Evolutionary conservation across 495 filamentous ascomycete genomes (phyloP), one percentile per base, ranked within the genome.

Genomic region (Lasiosphaeria ovina): DNA sequence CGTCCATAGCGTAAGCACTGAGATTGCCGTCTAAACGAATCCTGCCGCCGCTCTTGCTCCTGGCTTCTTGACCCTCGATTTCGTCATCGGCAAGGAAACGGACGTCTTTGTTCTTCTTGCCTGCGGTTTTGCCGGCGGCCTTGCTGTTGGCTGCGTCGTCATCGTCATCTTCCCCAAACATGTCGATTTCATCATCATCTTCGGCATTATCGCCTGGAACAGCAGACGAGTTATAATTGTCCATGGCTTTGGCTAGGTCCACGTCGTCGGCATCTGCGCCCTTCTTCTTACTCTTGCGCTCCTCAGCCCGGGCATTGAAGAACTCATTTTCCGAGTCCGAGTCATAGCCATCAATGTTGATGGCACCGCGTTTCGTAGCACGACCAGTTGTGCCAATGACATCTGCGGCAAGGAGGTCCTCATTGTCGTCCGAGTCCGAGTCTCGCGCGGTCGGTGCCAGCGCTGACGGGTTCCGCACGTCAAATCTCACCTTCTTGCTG

Each of bases 341-440:
- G 56, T 97, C 93, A 76, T 98, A 98, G 3, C 95, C 94, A 67
- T 98, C 94, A 35, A 98, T 85, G 62, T 97, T 96, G 36, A 98
- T 86, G 3, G 92, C 94, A 65, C 91, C 89, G 58, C 94, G 91
- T 67, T 96, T 96, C 0, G 89, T 87, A 49, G 87, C 85, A 42
- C 85, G 80, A 0, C 86, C 89, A 14, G 87, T 80, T n/a, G 85
- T 86, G 42, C 93, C 93, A 61, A 98, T 96, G 54, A 96, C 92
- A 66, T 97, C 94, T 11, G 91, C 90, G 44, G 96, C 93, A 14
- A 96, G 83, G 31, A 91, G 83, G 3, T 89, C 81, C 65, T 92
- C 90, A 31, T 64, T 62, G 44, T 91, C 91, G 4, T 89, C 82
- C 62, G 90, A 90, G 16, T 66, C 66, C 36, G 93, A 90, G 60